Evolutionary conservation across 148 eudicot species (phyloP).

Genomic region (Amaranthus palmeri): DNA sequence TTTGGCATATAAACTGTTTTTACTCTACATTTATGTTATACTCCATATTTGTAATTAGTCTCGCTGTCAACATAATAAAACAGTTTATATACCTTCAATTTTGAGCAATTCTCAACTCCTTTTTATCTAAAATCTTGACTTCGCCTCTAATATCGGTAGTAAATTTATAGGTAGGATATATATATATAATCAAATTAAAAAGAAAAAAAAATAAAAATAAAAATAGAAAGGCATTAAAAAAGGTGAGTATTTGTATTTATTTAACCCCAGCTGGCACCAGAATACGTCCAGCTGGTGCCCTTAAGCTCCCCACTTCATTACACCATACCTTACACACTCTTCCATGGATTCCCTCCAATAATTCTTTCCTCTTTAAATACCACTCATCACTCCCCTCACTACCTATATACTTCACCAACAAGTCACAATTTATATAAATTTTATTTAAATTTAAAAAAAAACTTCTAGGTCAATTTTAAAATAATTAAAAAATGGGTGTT

Average conservation of each 20-base stretch:
- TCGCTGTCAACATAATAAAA: no score
- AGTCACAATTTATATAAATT: background rate
- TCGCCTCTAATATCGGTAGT: no score
- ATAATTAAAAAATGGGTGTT: slow-evolving; percentile 18
- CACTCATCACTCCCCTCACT: background rate
- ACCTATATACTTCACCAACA: slow-evolving; percentile 2
- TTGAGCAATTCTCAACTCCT: no score
- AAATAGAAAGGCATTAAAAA: slow-evolving; percentile 3
- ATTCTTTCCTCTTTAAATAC: slow-evolving; percentile 25
- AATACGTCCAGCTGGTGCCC: slow-evolving; percentile 30
- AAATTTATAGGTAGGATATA: no score
- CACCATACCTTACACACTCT: slow-evolving; percentile 19
- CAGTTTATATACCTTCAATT: no score
- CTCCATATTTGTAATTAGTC: no score
- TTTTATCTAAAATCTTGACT: no score
- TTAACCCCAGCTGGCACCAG: slow-evolving; percentile 30
- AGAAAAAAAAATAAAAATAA: background rate
- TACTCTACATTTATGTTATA: no score
- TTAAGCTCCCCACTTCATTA: slow-evolving; percentile 27
- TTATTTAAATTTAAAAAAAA: background rate
- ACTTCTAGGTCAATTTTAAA: background rate
- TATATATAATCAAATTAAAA: no score
- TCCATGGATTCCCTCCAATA: slow-evolving; percentile 12
- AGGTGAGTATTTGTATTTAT: background rate
- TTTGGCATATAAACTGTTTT: no score